phyloP scores from a whole-genome alignment of 768 basidiomycete genomes.

The Arthromyces matolae region DNA sequence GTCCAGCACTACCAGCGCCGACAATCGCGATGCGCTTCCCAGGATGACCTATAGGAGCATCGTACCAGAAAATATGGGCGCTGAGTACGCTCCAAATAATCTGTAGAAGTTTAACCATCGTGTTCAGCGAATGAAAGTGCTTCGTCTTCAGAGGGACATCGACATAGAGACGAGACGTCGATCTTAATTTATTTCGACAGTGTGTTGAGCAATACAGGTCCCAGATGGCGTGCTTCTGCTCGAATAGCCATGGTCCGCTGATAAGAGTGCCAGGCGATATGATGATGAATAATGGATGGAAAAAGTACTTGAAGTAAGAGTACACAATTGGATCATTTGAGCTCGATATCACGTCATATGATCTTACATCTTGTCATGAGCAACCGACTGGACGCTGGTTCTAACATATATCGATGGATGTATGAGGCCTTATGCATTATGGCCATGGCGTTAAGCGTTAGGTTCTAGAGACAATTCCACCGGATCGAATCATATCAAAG shows the following conservation, averaged over 20 bases:
- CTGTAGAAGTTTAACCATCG: conserved; percentile 26
- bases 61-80: not conserved
- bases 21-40: conserved; percentile 53
- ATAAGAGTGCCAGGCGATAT: too few relatives aligned
- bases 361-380: too few relatives aligned
- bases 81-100: conserved; percentile 19
- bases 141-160: not conserved
- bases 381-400: too few relatives aligned
- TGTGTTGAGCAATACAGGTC: conserved; percentile 12
- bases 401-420: too few relatives aligned
- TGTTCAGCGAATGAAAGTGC: not conserved
- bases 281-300: too few relatives aligned
- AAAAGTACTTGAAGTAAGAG: too few relatives aligned
- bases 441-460: conserved; percentile 33
- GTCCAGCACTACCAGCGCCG: conserved; percentile 54
- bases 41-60: conserved; percentile 7
- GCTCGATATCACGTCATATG: conserved; percentile 6
- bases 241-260: not conserved
- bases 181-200: not conserved
- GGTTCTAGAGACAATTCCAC: conserved; percentile 71
- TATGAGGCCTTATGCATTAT: too few relatives aligned
- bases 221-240: conserved; percentile 24
- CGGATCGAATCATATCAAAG: conserved; percentile 79
- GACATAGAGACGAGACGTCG: not conserved
- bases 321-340: not conserved